phyloP scores from a whole-genome alignment of 192 early-diverging fungal species.

The Umbelopsis isabellina region DNA sequence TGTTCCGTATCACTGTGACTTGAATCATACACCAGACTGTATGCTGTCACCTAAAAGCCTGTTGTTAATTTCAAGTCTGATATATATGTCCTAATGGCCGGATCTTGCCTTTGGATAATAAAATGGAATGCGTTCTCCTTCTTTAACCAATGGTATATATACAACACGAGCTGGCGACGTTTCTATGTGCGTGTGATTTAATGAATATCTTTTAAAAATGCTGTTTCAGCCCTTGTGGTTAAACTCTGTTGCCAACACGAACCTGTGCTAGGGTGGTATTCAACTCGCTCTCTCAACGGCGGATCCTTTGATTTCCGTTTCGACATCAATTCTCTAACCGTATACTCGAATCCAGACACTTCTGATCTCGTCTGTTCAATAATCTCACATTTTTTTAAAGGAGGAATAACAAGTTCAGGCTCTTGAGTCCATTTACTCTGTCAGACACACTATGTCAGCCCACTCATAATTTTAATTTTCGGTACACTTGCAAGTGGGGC shows the following conservation, averaged over 20 bases:
- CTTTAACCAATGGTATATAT: constrained; percentile 23
- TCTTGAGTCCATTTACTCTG: constrained; percentile 62
- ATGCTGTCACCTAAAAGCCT: constrained; percentile 29
- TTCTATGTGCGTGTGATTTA: neutral
- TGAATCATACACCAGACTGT: constrained; percentile 30
- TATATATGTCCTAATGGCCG: neutral
- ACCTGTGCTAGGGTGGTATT: constrained; percentile 30
- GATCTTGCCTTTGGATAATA: constrained; percentile 52
- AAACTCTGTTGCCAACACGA: neutral
- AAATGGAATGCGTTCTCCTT: constrained; percentile 37
- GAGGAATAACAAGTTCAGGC: constrained; percentile 65
- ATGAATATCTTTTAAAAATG: neutral
- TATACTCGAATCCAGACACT: constrained; percentile 25
- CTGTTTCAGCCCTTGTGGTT: neutral
- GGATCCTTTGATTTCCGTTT: constrained; percentile 53
- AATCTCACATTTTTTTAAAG: constrained; percentile 56
- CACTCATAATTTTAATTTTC: neutral
- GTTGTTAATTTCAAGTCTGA: neutral
- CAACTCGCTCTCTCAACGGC: constrained; percentile 44
- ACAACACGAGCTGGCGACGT: constrained; percentile 24
- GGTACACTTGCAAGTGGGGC: neutral
- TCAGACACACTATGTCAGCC: neutral
- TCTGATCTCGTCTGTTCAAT: constrained; percentile 13
- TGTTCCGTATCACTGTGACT: neutral
- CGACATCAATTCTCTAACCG: constrained; percentile 45